Evolutionary conservation across 495 filamentous ascomycete genomes (phyloP), one percentile per base, ranked within the genome.

Genomic region (Daldinia vernicosa): DNA sequence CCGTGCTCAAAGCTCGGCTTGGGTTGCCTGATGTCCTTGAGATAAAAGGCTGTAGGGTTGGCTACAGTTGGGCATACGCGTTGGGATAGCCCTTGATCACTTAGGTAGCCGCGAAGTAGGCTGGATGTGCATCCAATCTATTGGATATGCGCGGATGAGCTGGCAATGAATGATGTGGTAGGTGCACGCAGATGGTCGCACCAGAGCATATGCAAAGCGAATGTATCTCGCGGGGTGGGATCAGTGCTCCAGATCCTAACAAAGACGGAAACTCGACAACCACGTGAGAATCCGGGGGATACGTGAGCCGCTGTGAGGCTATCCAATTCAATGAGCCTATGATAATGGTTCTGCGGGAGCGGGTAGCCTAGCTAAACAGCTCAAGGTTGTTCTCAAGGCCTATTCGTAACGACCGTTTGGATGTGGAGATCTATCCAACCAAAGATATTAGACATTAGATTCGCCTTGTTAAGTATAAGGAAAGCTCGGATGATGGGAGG

Each of bases 181-280:
- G 83, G 82, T 80, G 81, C 80, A 72, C 75, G 80, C 80, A 82
- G 80, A 81, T 80, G 83, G 81, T 83, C 71, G 83, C 80, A 82
- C 82, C 80, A 81, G 82, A 80, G 83, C 83, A 82, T 83, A 85
- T 87, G 85, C 84, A 86, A 81, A 84, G 80, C 81, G 83, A 84
- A 76, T 84, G 84, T 84, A 78, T 80, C 70, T 80, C 80, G 81
- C 79, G 80, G 84, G 83, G 80, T 80, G 77, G 79, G 76, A 79
- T 75, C 75, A 80, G 77, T 82, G 80, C 80, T 79, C 82, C 78
- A 77, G 78, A 75, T 70, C 78, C 58, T 74, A 70, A 74, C 66
- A 72, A 67, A 75, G 64, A 70, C 70, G 75, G 62, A 75, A 73
- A 75, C 74, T 75, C 47, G 72, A 75, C 65, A 76, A 78, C 82